A percentile compares a stretch with the other conserved stretches of the same genome.
Conservation (phyloP, 2,329 filamentous ascomycete genomes). For the Myriosclerotinia scirpicola region DNA sequence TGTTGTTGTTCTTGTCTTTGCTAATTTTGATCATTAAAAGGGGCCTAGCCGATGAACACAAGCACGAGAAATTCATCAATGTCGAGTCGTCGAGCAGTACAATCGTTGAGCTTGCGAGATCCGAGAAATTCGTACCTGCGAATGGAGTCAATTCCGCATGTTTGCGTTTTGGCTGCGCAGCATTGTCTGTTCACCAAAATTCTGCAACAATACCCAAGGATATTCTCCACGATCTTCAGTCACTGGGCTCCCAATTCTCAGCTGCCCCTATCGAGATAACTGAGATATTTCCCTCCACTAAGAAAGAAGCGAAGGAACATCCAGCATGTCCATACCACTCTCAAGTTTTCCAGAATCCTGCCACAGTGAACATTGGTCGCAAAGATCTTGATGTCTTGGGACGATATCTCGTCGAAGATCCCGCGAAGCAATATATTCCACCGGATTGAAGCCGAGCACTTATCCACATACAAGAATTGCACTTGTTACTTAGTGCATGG, state of each 20-base stretch:
- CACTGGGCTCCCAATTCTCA: background rate
- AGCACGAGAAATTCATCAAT: background rate
- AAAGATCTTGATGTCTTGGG: background rate
- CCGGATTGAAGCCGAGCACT: background rate
- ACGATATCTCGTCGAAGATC: background rate
- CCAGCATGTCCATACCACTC: background rate
- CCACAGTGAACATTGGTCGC: background rate
- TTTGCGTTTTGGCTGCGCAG: background rate
- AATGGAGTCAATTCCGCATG: background rate
- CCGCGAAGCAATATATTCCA: background rate
- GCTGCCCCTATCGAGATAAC: background rate
- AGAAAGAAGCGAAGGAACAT: background rate
- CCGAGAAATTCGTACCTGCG: background rate
- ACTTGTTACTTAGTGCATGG: background rate
- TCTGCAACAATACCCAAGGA: background rate
- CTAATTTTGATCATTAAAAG: background rate
- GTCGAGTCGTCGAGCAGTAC: background rate
- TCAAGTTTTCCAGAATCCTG: background rate
- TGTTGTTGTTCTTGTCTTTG: background rate
- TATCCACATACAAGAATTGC: slow-evolving; percentile 15
- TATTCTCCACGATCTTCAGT: background rate
- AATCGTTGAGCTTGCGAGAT: background rate
- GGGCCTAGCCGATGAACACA: background rate
- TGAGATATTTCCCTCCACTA: background rate
- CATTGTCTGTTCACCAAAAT: background rate